Base-by-base conservation (phyloP, 495 filamentous ascomycete genomes). In the Neurospora discreta region DNA sequence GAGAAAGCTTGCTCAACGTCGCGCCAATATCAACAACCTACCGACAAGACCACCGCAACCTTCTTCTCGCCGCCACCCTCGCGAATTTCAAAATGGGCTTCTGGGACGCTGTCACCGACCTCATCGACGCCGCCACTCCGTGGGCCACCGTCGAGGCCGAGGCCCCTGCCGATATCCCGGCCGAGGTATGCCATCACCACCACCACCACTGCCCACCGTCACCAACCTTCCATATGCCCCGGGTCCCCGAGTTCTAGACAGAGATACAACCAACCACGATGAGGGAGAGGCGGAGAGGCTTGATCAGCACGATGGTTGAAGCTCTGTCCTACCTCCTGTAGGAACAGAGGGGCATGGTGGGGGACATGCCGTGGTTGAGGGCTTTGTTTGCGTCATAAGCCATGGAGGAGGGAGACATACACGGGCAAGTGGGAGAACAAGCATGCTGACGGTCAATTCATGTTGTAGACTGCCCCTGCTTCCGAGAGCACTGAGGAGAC, bases 61-160 rank as follows among this genome's bases (percentile, higher is more conserved):
- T 60, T 60, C 52, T 60, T 65, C 52, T 65, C 52, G 26, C 52
- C 52, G 23, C 26, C 52, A 65, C 52, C 52, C 52, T 26, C 52
- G 52, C 23, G 15, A 65, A 67, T 68, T 80, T 74, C 77, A 81
- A 76, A 77, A 88, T 88, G 85, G 86, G 85, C 80, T 83, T 87
- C 82, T 89, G 84, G 82, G 84, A 87, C 79, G 78, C 80, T 75
- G 81, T 86, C 71, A 80, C 78, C 70, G 85, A 87, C 79, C 79
- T 88, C 75, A 77, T 86, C 76, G 85, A 87, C 79, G 86, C 86
- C 68, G 85, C 83, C 70, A 79, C 81, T 79, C 87, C 87, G 76
- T 88, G 85, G 86, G 79, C 78, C 72, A 81, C 82, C 70, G 85
- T 81, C 75, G 85, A 87, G 79, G 86, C 86, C 70, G 86, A 89